Evolutionary conservation across 768 basidiomycete genomes (phyloP), one percentile per base, ranked within the genome.

Genomic region (Mycena alexandri): DNA sequence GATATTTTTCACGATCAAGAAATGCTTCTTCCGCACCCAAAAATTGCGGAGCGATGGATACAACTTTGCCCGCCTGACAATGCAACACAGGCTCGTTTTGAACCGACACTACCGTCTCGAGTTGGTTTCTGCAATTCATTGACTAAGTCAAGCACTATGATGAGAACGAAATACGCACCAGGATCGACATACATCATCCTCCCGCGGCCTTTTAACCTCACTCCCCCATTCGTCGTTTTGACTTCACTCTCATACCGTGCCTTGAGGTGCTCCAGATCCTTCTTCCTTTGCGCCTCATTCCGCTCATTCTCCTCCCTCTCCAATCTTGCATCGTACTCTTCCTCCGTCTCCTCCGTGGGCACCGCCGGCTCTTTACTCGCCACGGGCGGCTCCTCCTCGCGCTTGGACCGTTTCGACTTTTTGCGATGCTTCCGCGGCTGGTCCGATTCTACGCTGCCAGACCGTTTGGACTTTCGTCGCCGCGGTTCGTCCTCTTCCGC

Each of bases 131-230:
- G 55, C 34, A 51, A 5, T 14, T 14, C 17, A 7, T 7, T 62
- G 33, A 67, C 59, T 16, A 24, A 11, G 3, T 19, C 3, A 0
- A 10, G 43, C 12, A n/a, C 2, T 29, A 1, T 2, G 48, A 25
- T 11, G 36, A 51, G 81, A 65, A 42, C n/a, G 21, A 16, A 38
- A 12, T 9, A 58, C 68, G 33, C 36, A 70, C 87, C 89, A 36
- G 89, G 89, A 73, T 90, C 89, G 43, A 89, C 74, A 69, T 82
- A 90, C 70, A 89, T 89, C 90, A 90, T 90, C 66, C 88, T 79
- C 50, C 90, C 89, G 22, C 90, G 86, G 84, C 90, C 91, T 80
- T 93, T 93, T 75, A 90, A 89, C 60, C 89, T 83, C 33, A 92
- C 83, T 11, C 88, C 87, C 11, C 66, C 70, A 61, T 79, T 82